Base-by-base conservation (phyloP, 2,329 filamentous ascomycete genomes). In the Phaeosphaeriaceae sp. region DNA sequence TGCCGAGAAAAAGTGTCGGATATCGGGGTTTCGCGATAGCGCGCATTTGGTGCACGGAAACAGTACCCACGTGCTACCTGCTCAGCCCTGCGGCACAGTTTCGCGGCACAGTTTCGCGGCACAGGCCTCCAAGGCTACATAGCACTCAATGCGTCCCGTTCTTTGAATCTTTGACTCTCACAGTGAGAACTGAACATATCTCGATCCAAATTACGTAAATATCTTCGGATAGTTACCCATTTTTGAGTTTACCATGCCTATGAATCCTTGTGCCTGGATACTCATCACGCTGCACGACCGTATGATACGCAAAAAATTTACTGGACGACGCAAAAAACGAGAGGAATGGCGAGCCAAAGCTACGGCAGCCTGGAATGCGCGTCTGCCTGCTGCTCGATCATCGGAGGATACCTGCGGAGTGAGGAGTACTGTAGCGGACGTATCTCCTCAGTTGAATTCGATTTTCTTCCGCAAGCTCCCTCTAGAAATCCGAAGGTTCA, bases 361-460 rank as follows among this genome's bases (percentile, higher is more conserved):
- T 36, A 44, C 32, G 17, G 20, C 20, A 18, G 21, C 32, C 13
- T 36, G 41, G 41, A 17, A 44, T 36, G 32, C 32, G 41, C 41
- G 41, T 17, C 21, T 44, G 5, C 41, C 32, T 2, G 12, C 32
- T 16, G 20, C 13, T 15, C 32, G 32, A 35, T 29, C 6, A 16
- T 17, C 4, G 16, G 41, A 44, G 18, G 13, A 41, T 41, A 41
- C 6, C 6, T 29, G 23, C 11, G 13, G 18, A 8, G 23, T 41
- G 12, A 17, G 21, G 7, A 17, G 4, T 13, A 18, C 34, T 17
- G 16, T 21, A 4, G 4, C 13, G 23, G 38, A 41, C 23, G 23
- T 30, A 17, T 29, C 23, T 15, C 7, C 23, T 29, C 23, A 41
- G 23, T 17, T 26, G 12, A 16, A 41, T 7, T 41, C 38, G 15